Evolutionary conservation across 1,139 yeast species (phyloP).

Genomic region (Blastobotrys elegans): DNA sequence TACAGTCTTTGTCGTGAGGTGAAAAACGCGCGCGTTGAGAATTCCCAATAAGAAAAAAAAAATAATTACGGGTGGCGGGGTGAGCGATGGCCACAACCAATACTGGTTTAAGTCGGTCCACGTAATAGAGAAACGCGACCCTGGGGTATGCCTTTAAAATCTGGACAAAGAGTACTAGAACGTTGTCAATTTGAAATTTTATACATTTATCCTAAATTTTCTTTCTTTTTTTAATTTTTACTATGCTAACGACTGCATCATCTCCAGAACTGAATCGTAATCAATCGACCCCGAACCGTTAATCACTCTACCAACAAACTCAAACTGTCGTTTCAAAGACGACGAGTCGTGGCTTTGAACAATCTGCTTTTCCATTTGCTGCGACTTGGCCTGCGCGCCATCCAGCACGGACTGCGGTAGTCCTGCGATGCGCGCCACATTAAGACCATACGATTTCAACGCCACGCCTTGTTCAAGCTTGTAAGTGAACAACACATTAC

Average conservation of each 20-base stretch:
- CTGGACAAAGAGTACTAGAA: no score
- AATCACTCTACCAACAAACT: background rate
- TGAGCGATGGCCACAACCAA: no score
- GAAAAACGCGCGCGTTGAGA: no score
- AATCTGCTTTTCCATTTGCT: constrained; percentile 4
- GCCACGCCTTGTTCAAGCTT: constrained; percentile 33
- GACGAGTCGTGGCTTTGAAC: background rate
- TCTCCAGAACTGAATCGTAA: background rate
- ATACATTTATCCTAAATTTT: no score
- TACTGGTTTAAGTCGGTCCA: no score
- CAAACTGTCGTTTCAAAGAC: background rate
- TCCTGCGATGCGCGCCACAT: constrained; percentile 37
- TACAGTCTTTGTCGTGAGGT: no score
- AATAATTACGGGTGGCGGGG: no score
- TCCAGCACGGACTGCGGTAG: constrained; percentile 29
- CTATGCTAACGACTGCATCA: constrained; percentile 3
- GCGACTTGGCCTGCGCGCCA: constrained; percentile 23
- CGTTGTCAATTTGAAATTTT: background rate
- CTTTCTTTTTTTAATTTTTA: no score
- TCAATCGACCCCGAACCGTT: background rate
- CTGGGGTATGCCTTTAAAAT: no score
- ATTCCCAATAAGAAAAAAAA: no score
- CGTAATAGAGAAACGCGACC: no score
- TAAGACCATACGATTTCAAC: constrained; percentile 34
- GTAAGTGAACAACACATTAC: constrained; percentile 29